Percentiles rank a stretch among this genome's conserved stretches.
Evolutionary conservation across 2,329 filamentous ascomycete genomes (phyloP).

Genomic region (Xylaria sp.): DNA sequence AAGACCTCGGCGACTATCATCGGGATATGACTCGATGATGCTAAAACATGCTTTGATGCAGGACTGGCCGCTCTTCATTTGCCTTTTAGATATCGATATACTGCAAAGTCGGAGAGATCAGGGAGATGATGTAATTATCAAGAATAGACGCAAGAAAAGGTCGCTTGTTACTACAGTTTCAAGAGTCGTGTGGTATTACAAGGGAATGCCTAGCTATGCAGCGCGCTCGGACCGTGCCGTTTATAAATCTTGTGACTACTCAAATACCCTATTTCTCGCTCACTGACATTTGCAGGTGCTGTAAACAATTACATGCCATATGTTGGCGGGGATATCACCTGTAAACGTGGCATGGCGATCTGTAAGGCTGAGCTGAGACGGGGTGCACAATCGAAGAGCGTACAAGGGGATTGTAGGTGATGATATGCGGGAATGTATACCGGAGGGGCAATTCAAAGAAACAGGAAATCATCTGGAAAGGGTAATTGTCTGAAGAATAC

Average conservation of each 20-base stretch:
- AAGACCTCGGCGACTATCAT: too few relatives aligned
- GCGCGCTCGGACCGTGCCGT: conserved; percentile 12
- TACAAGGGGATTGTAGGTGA: not conserved
- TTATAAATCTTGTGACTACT: not conserved
- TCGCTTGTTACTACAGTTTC: not conserved
- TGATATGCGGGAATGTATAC: not conserved
- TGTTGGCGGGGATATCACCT: not conserved
- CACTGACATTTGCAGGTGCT: too few relatives aligned
- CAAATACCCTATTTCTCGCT: too few relatives aligned
- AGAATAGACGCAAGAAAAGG: not conserved
- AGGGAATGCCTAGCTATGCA: not conserved
- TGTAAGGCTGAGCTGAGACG: conserved; percentile 2
- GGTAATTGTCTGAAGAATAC: too few relatives aligned
- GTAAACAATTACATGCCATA: too few relatives aligned
- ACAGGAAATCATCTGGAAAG: not conserved
- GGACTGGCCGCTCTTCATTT: too few relatives aligned
- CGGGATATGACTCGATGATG: too few relatives aligned
- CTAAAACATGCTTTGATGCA: too few relatives aligned
- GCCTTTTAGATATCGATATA: too few relatives aligned
- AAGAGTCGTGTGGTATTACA: not conserved
- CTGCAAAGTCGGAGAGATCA: too few relatives aligned
- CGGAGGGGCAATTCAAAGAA: not conserved
- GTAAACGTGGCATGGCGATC: not conserved
- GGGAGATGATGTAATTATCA: conserved; percentile 1
- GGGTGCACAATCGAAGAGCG: too few relatives aligned